Percentiles rank a stretch among this genome's conserved stretches.
Conservation (phyloP, 768 basidiomycete genomes). For the Serendipita sp. region DNA sequence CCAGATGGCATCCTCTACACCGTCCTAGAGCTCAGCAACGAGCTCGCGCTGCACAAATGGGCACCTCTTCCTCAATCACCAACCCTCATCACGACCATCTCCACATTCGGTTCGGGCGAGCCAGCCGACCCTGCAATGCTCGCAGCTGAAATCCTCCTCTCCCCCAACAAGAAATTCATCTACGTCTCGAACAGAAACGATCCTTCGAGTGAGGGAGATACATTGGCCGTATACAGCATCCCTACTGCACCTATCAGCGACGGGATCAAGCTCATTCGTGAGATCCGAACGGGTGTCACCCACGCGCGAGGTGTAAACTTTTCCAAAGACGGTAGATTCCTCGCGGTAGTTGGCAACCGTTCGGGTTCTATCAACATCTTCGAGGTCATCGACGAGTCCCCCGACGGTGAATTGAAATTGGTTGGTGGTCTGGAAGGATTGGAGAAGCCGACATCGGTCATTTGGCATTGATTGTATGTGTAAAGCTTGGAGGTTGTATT, state of each 20-base stretch:
- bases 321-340: conserved; percentile 33
- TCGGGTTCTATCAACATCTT: conserved; percentile 59
- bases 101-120: conserved; percentile 22
- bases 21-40: conserved; percentile 47
- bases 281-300: conserved; percentile 51
- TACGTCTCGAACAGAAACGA: conserved; percentile 67
- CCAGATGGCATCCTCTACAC: conserved; percentile 51
- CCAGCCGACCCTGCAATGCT: conserved; percentile 15
- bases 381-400: conserved; percentile 44
- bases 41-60: conserved; percentile 39
- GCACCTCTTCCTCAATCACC: conserved; percentile 27
- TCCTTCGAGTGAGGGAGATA: conserved; percentile 51
- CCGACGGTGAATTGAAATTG: conserved; percentile 7
- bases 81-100: conserved; percentile 14
- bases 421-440: conserved; percentile 12
- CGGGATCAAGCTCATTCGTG: conserved; percentile 32
- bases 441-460: conserved; percentile 13
- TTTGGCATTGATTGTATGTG: conserved; percentile 8
- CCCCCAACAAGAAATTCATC: conserved; percentile 34
- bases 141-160: conserved; percentile 55
- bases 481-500: no score
- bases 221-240: conserved; percentile 51
- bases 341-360: conserved; percentile 46
- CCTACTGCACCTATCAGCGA: conserved; percentile 11
- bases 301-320: conserved; percentile 58